A percentile compares a stretch with the other conserved stretches of the same genome.
Conservation (phyloP, 2,329 filamentous ascomycete genomes). For the Cladophialophora exuberans region DNA sequence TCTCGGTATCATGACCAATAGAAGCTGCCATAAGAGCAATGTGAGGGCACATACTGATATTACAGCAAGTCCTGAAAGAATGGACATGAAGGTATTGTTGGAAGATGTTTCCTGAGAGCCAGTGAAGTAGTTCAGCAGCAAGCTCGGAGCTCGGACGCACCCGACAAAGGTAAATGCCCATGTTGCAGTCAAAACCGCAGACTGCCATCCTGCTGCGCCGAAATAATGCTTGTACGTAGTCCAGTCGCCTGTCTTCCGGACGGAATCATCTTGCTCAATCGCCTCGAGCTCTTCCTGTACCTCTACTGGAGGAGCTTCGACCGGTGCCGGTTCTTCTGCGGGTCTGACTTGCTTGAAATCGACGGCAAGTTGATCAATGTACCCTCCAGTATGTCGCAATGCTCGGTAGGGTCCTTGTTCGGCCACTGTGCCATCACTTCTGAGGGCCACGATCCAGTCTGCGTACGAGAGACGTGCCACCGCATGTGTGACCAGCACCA, state of each 20-base stretch:
- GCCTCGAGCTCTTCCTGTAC: background rate
- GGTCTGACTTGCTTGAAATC: background rate
- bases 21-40: background rate
- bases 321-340: background rate
- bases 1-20: background rate
- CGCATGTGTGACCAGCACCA: background rate
- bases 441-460: background rate
- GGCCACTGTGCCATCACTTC: background rate
- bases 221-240: background rate
- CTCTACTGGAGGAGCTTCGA: background rate
- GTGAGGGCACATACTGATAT: background rate
- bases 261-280: background rate
- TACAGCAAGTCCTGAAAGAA: background rate
- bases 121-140: background rate
- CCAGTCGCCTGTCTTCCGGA: background rate
- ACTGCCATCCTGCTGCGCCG: background rate
- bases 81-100: too few relatives aligned
- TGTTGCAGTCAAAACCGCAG: background rate
- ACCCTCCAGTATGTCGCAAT: background rate
- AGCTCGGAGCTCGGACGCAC: too few relatives aligned
- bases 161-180: background rate
- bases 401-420: background rate
- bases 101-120: background rate
- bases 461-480: background rate
- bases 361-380: background rate